phyloP scores from a whole-genome alignment of 2,329 filamentous ascomycete species.

The Talaromyces rugulosus region DNA sequence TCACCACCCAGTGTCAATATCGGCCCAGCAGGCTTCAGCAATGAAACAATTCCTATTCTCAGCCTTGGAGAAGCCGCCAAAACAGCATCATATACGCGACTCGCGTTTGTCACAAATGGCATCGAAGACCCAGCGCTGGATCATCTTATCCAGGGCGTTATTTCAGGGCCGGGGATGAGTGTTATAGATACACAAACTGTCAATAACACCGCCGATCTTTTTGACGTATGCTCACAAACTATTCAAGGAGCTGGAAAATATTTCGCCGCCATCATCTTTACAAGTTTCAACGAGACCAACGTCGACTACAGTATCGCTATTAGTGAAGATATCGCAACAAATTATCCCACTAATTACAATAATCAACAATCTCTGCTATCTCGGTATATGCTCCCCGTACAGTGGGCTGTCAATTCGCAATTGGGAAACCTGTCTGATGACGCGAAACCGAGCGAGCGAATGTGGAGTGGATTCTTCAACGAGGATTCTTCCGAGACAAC shows the following conservation, averaged over 20 bases:
- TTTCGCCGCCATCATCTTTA: neutral
- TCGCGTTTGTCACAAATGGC: constrained; percentile 3
- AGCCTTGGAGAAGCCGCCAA: neutral
- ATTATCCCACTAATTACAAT: neutral
- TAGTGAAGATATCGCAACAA: neutral
- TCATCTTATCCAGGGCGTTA: neutral
- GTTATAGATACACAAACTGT: neutral
- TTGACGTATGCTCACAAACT: neutral
- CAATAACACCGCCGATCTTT: neutral
- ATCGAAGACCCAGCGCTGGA: neutral
- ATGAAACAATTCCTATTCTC: neutral
- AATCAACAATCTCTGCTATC: constrained; percentile 4
- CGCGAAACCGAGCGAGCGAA: neutral
- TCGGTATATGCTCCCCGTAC: constrained; percentile 1
- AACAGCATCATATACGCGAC: neutral
- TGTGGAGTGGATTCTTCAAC: constrained; percentile 1
- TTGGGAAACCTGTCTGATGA: neutral
- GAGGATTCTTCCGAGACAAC: neutral
- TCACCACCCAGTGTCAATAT: neutral
- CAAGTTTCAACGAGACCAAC: neutral
- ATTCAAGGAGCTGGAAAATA: constrained; percentile 1
- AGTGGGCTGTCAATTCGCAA: constrained; percentile 1
- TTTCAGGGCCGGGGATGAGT: neutral
- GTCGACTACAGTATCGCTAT: constrained; percentile 1
- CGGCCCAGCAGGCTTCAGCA: constrained; percentile 2